phyloP scores from a whole-genome alignment of 2,329 filamentous ascomycete genomes.

The Chaetoscypha palmicola region DNA sequence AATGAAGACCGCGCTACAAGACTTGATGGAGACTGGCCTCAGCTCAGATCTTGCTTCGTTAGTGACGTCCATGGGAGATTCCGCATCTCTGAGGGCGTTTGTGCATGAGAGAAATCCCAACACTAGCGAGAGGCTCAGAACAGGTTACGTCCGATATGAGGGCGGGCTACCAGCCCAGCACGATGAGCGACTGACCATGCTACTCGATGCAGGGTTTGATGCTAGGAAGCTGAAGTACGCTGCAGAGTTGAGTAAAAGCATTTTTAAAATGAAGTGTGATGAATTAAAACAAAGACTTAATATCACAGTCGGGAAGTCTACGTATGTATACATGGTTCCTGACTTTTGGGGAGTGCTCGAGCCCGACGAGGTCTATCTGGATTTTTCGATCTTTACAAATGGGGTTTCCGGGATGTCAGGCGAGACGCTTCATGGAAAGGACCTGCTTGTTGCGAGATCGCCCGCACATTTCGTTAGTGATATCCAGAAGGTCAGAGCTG shows the following conservation, averaged over 20 bases:
- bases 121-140: constrained; percentile 30
- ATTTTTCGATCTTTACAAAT: constrained; percentile 56
- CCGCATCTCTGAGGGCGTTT: constrained; percentile 47
- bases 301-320: constrained; percentile 53
- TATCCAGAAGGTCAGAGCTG: constrained; percentile 59
- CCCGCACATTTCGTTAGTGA: constrained; percentile 66
- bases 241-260: constrained; percentile 35
- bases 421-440: constrained; percentile 46
- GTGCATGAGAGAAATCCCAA: constrained; percentile 39
- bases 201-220: constrained; percentile 56
- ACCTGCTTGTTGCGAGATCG: constrained; percentile 61
- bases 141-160: constrained; percentile 18
- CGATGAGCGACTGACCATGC: constrained; percentile 45
- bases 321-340: constrained; percentile 58
- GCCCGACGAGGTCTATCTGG: constrained; percentile 60
- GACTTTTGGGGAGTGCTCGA: constrained; percentile 56
- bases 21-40: constrained; percentile 44
- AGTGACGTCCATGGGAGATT: constrained; percentile 43
- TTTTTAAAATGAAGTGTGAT: constrained; percentile 20
- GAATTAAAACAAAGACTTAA: constrained; percentile 47
- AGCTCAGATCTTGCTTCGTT: constrained; percentile 45
- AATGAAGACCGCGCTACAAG: constrained; percentile 44
- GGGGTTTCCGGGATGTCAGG: constrained; percentile 46
- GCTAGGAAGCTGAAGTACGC: constrained; percentile 42
- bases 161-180: constrained; percentile 18